phyloP scores from a whole-genome alignment of 1,139 yeast genomes.

The Yamadazyma trypodendri region DNA sequence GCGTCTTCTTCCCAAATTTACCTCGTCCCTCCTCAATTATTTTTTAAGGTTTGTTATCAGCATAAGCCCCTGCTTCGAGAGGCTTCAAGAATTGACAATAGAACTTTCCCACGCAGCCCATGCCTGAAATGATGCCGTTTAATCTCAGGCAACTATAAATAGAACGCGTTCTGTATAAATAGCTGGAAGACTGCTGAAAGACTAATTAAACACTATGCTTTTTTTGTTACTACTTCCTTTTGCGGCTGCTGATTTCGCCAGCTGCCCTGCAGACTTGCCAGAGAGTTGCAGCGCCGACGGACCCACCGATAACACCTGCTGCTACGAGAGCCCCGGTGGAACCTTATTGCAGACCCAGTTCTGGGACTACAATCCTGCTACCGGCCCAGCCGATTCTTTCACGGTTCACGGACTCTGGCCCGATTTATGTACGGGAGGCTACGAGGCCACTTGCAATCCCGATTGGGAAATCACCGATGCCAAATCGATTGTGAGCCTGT shows the following conservation, averaged over 20 bases:
- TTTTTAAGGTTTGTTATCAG: too few relatives aligned
- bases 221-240: background rate
- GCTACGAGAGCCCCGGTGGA: conserved; percentile 81
- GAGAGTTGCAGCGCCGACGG: conserved; percentile 51
- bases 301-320: conserved; percentile 55
- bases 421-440: conserved; percentile 43
- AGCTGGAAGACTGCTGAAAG: too few relatives aligned
- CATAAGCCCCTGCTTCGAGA: background rate
- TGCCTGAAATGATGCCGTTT: background rate
- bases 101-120: background rate
- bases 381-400: conserved; percentile 63
- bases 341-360: conserved; percentile 82
- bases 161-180: background rate
- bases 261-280: conserved; percentile 32
- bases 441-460: conserved; percentile 63
- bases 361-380: conserved; percentile 87
- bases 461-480: conserved; percentile 54
- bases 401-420: conserved; percentile 62
- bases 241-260: background rate
- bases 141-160: background rate
- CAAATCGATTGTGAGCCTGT: conserved; percentile 49
- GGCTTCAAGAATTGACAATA: background rate
- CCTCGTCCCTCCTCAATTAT: too few relatives aligned
- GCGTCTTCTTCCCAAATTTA: too few relatives aligned
- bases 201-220: too few relatives aligned